phyloP scores from a whole-genome alignment of 352 stramenopile genomes.

The Plasmopara muralis region DNA sequence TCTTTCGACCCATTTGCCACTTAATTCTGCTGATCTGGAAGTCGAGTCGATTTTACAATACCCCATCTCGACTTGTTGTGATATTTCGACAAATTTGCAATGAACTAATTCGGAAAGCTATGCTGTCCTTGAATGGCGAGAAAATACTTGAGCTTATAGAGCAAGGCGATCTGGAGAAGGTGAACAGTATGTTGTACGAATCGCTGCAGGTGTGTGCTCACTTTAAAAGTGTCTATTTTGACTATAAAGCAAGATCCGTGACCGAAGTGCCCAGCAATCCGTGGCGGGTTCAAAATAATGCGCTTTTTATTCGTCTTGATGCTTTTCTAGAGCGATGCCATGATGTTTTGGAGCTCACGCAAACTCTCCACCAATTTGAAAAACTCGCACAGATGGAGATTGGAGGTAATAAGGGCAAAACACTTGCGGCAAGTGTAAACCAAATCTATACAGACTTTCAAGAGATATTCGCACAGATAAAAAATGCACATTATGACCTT shows the following conservation, averaged over 20 bases:
- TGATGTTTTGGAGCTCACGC: slow-evolving; percentile 84
- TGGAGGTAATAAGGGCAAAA: slow-evolving; percentile 90
- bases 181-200: slow-evolving; percentile 61
- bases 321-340: slow-evolving; percentile 89
- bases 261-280: slow-evolving; percentile 78
- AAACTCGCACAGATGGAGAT: slow-evolving; percentile 87
- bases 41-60: slow-evolving; percentile 88
- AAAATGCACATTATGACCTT: slow-evolving; percentile 80
- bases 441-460: slow-evolving; percentile 87
- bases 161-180: slow-evolving; percentile 58
- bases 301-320: slow-evolving; percentile 86
- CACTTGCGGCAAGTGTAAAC: slow-evolving; percentile 81
- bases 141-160: slow-evolving; percentile 81
- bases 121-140: slow-evolving; percentile 61
- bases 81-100: slow-evolving; percentile 87
- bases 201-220: slow-evolving; percentile 78
- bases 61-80: slow-evolving; percentile 77
- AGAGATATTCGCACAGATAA: slow-evolving; percentile 67
- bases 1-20: slow-evolving; percentile 86
- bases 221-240: slow-evolving; percentile 91
- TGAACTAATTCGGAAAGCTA: slow-evolving; percentile 78
- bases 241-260: slow-evolving; percentile 86
- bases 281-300: slow-evolving; percentile 90
- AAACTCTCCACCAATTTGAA: slow-evolving; percentile 87
- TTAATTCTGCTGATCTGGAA: slow-evolving; percentile 89